Evolutionary conservation across 257 asterid species (phyloP).

Genomic region (Nicotiana tomentosiformis): DNA sequence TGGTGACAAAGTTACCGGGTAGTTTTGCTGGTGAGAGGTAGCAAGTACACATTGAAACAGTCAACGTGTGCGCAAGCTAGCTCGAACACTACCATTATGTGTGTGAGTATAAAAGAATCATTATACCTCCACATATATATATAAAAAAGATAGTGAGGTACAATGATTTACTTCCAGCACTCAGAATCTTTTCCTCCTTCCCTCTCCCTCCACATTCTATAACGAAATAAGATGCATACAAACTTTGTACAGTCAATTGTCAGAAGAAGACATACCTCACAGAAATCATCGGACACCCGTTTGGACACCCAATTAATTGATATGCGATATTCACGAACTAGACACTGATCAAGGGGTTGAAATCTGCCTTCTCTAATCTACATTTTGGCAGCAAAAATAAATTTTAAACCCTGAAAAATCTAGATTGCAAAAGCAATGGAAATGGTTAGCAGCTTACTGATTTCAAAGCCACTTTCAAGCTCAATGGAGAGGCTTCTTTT

Average conservation of each 20-base stretch:
- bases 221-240: background rate
- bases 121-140: no score
- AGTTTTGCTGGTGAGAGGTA: background rate
- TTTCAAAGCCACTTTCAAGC: slow-evolving; percentile 90
- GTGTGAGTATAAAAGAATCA: background rate
- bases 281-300: slow-evolving; percentile 53
- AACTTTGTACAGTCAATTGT: background rate
- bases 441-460: slow-evolving; percentile 51
- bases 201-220: background rate
- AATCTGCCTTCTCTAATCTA: slow-evolving; percentile 95
- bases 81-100: background rate
- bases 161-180: background rate
- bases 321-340: slow-evolving; percentile 71
- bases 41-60: background rate
- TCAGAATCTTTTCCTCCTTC: background rate
- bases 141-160: no score
- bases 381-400: slow-evolving; percentile 15
- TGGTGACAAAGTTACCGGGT: background rate
- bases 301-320: slow-evolving; percentile 69
- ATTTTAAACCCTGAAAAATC: background rate
- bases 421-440: background rate
- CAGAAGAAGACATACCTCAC: slow-evolving; percentile 42
- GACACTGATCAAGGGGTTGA: slow-evolving; percentile 87
- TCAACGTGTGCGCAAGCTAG: background rate
- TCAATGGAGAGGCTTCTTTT: slow-evolving; percentile 79